These are phyloP conservation scores for Mucor ambiguus DNA, from an alignment of 371 early-diverging fungal genomes.

Conservation along the genomic window DNA sequence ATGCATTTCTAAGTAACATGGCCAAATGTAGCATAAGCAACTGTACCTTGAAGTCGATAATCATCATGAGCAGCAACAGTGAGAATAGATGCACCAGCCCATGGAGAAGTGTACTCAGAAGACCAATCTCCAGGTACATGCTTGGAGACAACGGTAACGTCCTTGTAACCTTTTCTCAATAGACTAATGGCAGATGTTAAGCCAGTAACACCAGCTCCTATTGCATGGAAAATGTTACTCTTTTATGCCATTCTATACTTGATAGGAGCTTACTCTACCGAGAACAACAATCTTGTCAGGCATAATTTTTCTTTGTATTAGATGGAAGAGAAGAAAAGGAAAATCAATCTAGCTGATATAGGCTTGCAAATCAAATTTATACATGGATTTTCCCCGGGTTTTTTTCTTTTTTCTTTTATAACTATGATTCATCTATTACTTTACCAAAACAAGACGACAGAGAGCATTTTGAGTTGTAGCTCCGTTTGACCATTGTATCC, in stretches of 20 bases:
- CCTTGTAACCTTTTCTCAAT: slow-evolving; percentile 51
- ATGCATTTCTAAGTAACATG: not conserved
- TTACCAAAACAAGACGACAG: not conserved
- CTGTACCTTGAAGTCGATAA: slow-evolving; percentile 35
- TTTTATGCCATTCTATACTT: not conserved
- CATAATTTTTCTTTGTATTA: not conserved
- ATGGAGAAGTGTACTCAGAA: slow-evolving; percentile 71
- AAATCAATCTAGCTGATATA: not conserved
- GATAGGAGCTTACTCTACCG: not conserved
- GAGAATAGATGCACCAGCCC: slow-evolving; percentile 67
- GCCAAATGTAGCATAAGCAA: not conserved
- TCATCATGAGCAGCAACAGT: slow-evolving; percentile 33
- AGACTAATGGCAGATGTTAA: slow-evolving; percentile 67
- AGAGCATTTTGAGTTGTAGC: not conserved
- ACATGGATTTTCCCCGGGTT: not conserved
- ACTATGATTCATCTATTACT: not conserved
- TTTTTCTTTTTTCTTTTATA: not conserved
- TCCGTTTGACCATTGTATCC: not conserved
- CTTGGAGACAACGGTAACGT: slow-evolving; percentile 62
- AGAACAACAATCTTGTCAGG: slow-evolving; percentile 12
- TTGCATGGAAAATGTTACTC: not conserved
- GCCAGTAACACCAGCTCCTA: slow-evolving; percentile 82
- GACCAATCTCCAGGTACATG: slow-evolving; percentile 59
- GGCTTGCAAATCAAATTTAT: not conserved
- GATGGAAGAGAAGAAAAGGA: not conserved